Base-by-base conservation (phyloP, 1,284 basidiomycete species). In the Stereum hirsutum region DNA sequence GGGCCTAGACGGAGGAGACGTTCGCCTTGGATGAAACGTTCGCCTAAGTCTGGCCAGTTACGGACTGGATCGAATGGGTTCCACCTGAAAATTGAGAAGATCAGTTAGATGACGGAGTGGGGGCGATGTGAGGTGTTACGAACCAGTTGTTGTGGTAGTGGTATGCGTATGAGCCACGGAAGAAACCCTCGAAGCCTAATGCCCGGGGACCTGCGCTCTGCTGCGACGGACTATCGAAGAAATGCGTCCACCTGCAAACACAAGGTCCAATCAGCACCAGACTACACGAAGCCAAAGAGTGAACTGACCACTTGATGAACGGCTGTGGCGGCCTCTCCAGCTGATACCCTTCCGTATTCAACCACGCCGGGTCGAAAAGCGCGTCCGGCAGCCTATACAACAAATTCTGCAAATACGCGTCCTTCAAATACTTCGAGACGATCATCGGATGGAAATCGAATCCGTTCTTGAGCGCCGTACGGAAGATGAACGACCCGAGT, bases 391-490 rank as follows among this genome's bases (percentile, higher is more conserved):
- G 58, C 26, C 78, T 66, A 45, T 76, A 66, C 26, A 86, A 59
- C 30, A 85, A 57, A 15, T 64, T 66, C 43, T 81, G 75, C 45
- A 83, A 52, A 28, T 69, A 64, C 1, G 78, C 76, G 49, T 83
- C 79, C 55, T 73, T 74, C 32, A 74, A 70, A 53, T 84, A 84
- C 42, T 66, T 60, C 41, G 74, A 70, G 23, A 84, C 69, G 5
- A 75, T 76, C 72, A 78, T 80, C 1, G 81, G 80, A 53, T 82
- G 80, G 65, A 84, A 82, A 56, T 82, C 80, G 51, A 83, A 59
- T 2, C 74, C 75, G 54, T 84, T 80, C 55, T 73, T 73, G 45
- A 84, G 59, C 17, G 79, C 80, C 5, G 80, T 78, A 43, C 76
- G 68, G 68, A 83, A 79, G 41, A 84, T 55, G 62, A 81, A 81